Evolutionary conservation across 176 grass and related monocot species (phyloP).

Genomic region (Elaeis guineensis): DNA sequence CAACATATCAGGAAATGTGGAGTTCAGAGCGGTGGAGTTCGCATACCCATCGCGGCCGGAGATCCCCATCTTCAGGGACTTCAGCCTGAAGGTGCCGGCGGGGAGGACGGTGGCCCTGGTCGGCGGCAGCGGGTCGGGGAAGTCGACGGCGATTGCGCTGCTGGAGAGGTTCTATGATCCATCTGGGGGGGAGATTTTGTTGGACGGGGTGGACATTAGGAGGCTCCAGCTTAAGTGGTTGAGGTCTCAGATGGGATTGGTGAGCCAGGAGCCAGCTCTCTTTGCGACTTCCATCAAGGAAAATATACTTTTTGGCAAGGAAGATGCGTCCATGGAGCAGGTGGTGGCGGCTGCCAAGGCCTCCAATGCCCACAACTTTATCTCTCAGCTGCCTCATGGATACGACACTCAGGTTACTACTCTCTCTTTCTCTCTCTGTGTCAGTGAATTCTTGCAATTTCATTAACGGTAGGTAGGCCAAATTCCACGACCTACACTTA

Average conservation of each 20-base stretch:
- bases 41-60: constrained; percentile 80
- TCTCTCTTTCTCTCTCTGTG: too few relatives aligned
- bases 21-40: constrained; percentile 73
- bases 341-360: constrained; percentile 56
- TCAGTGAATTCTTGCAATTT: too few relatives aligned
- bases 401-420: constrained; percentile 72
- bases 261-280: constrained; percentile 94
- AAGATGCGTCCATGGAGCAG: constrained; percentile 80
- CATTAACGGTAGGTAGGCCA: too few relatives aligned
- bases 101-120: constrained; percentile 80
- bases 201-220: constrained; percentile 74
- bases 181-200: constrained; percentile 41
- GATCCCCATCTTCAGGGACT: constrained; percentile 65
- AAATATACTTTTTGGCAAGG: constrained; percentile 94
- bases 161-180: constrained; percentile 93
- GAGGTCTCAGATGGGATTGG: constrained; percentile 78
- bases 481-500: too few relatives aligned
- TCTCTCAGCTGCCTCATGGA: constrained; percentile 80
- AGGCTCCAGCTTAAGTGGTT: constrained; percentile 82
- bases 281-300: constrained; percentile 87
- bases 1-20: constrained; percentile 68
- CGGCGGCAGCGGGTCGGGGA: constrained; percentile 69
- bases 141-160: constrained; percentile 91
- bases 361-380: constrained; percentile 94
- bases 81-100: constrained; percentile 69